Evolutionary conservation across 495 filamentous ascomycete species (phyloP).

Genomic region (Aspergillus asperescens): DNA sequence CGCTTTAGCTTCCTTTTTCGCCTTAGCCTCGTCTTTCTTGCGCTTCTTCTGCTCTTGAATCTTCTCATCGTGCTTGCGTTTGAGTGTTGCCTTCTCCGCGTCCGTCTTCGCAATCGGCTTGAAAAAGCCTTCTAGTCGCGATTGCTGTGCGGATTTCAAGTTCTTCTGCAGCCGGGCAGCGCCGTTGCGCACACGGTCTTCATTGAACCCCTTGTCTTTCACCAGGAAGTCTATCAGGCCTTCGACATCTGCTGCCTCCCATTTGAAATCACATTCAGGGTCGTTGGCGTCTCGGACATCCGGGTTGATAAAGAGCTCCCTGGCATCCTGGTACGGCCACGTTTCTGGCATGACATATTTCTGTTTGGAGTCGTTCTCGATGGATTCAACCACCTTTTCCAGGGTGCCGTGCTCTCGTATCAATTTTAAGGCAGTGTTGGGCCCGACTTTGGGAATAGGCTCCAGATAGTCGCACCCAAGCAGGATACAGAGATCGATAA

Average conservation of each 20-base stretch:
- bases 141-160: slow-evolving; percentile 81
- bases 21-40: slow-evolving; percentile 77
- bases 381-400: slow-evolving; percentile 76
- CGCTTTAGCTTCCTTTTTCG: slow-evolving; percentile 82
- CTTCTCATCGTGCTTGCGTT: slow-evolving; percentile 91
- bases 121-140: slow-evolving; percentile 95
- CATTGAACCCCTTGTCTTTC: slow-evolving; percentile 91
- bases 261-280: slow-evolving; percentile 91
- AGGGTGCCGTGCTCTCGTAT: slow-evolving; percentile 86
- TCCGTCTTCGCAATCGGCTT: slow-evolving; percentile 86
- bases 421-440: slow-evolving; percentile 82
- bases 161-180: slow-evolving; percentile 77
- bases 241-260: slow-evolving; percentile 87
- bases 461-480: slow-evolving; percentile 98
- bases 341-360: slow-evolving; percentile 82
- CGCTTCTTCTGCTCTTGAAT: slow-evolving; percentile 87
- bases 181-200: slow-evolving; percentile 79
- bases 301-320: slow-evolving; percentile 82
- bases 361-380: slow-evolving; percentile 67
- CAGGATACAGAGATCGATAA: slow-evolving; percentile 96
- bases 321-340: slow-evolving; percentile 91
- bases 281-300: slow-evolving; percentile 83
- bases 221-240: slow-evolving; percentile 85
- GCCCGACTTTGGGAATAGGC: slow-evolving; percentile 88
- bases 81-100: slow-evolving; percentile 71